Conservation (phyloP, 257 asterid genomes). For the Scutellaria baicalensis region DNA sequence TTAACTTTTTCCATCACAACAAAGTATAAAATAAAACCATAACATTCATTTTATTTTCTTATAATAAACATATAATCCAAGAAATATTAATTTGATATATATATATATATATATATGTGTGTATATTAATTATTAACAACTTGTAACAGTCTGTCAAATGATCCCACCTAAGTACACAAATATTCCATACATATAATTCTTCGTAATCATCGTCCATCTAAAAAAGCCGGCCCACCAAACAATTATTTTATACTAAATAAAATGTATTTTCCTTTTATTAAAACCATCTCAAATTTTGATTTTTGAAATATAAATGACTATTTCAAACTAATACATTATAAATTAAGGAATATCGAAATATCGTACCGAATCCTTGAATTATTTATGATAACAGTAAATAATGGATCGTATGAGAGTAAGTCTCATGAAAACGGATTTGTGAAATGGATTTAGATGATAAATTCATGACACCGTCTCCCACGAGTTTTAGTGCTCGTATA, state of each 20-base stretch:
- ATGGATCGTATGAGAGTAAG: too few species aligned
- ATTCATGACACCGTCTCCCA: too few species aligned
- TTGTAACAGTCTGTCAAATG: slow-evolving; percentile 24
- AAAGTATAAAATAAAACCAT: slow-evolving; percentile 10
- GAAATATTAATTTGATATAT: not conserved
- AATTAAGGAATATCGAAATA: too few species aligned
- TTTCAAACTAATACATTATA: not conserved
- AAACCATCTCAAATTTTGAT: too few species aligned
- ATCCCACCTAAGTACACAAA: not conserved
- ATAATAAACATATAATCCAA: not conserved
- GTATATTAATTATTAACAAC: too few species aligned
- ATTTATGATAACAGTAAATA: too few species aligned
- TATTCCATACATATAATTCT: slow-evolving; percentile 4
- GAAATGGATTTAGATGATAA: too few species aligned
- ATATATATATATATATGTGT: not conserved
- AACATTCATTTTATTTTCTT: slow-evolving; percentile 6
- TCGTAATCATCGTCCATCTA: slow-evolving; percentile 15
- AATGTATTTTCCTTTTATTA: too few species aligned
- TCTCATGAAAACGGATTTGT: too few species aligned
- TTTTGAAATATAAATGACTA: not conserved
- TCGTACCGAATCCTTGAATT: too few species aligned
- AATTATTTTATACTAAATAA: not conserved
- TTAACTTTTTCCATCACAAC: slow-evolving; percentile 20
- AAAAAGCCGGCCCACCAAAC: slow-evolving; percentile 22
- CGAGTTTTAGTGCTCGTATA: too few species aligned